Conservation (phyloP, 1,284 basidiomycete genomes). For the Fistulinella staudtii region DNA sequence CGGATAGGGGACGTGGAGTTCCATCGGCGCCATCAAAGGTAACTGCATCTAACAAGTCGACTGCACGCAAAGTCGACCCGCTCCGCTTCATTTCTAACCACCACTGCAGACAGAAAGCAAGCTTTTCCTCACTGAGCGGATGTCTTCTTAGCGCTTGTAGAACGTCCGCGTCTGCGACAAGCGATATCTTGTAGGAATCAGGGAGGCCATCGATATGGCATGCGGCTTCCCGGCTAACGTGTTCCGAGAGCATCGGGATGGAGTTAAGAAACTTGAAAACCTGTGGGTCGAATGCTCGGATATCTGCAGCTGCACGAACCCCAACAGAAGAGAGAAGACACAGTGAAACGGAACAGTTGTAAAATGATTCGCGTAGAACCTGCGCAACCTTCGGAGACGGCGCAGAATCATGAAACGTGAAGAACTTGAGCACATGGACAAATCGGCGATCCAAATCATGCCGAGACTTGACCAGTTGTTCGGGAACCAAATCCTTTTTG, state of each 20-base stretch:
- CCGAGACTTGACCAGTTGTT: conserved; percentile 29
- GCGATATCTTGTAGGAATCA: conserved; percentile 60
- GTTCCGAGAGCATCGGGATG: conserved; percentile 71
- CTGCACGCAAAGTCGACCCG: conserved; percentile 46
- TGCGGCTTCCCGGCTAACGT: conserved; percentile 56
- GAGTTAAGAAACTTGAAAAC: conserved; percentile 64
- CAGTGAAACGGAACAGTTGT: conserved; percentile 53
- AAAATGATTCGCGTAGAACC: conserved; percentile 76
- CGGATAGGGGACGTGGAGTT: conserved; percentile 42
- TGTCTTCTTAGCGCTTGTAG: conserved; percentile 68
- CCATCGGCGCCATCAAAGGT: conserved; percentile 43
- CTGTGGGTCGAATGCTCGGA: conserved; percentile 81
- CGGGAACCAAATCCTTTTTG: no score
- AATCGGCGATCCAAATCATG: conserved; percentile 54
- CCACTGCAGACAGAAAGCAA: conserved; percentile 82
- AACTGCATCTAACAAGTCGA: conserved; percentile 55
- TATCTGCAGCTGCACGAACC: conserved; percentile 59
- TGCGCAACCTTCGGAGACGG: conserved; percentile 76
- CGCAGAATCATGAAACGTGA: conserved; percentile 80
- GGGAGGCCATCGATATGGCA: conserved; percentile 63
- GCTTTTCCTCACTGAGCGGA: conserved; percentile 70
- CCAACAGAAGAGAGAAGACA: conserved; percentile 80
- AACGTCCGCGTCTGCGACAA: conserved; percentile 79
- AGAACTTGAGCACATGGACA: conserved; percentile 82
- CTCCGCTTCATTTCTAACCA: conserved; percentile 53